Evolutionary conservation across 2,329 filamentous ascomycete species (phyloP), one percentile per base, ranked within the genome.

Genomic region (Botrytis paeoniae): DNA sequence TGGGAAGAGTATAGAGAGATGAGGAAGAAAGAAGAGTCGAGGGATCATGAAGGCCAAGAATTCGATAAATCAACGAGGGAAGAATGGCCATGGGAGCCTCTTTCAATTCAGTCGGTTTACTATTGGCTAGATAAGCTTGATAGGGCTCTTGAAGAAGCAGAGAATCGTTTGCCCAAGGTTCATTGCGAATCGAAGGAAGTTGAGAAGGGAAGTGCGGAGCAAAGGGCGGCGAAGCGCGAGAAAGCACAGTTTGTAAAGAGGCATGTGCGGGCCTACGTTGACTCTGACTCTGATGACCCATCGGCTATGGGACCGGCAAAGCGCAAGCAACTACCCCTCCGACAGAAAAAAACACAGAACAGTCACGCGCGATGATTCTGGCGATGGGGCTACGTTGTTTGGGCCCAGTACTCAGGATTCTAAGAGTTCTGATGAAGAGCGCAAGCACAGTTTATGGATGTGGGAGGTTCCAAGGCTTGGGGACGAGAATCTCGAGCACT

Each of bases 401-500:
- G 25, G 14, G n/a, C n/a, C 7, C 0, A 57, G 3, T 29, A 29
- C 1, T 57, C n/a, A 57, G 14, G 2, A 57, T 18, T 54, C 1
- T 4, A 29, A 54, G n/a, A 9, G 2, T 29, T 0, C 14, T 57
- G 6, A 32, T 18, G 25, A n/a, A 57, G 51, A 57, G 51, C 29
- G 7, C n/a, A 54, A 29, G 14, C 14, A 29, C n/a, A 8, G 14
- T 54, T 54, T 9, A 54, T 29, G 7, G 25, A 29, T 54, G n/a
- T 3, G 14, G 14, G n/a, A 2, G 2, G 0, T 18, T 29, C 1
- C 14, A 57, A 29, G n/a, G 14, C 51, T 29, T 57, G 14, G 25
- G 0, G 8, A 18, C 3, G 3, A 29, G 4, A 4, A 29, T 57
- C 5, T 29, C 16, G 7, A 57, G 51, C 1, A 4, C 14, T 8